Evolutionary conservation across 257 asterid species (phyloP), one percentile per base, ranked within the genome.

Genomic region (Phtheirospermum japonicum): DNA sequence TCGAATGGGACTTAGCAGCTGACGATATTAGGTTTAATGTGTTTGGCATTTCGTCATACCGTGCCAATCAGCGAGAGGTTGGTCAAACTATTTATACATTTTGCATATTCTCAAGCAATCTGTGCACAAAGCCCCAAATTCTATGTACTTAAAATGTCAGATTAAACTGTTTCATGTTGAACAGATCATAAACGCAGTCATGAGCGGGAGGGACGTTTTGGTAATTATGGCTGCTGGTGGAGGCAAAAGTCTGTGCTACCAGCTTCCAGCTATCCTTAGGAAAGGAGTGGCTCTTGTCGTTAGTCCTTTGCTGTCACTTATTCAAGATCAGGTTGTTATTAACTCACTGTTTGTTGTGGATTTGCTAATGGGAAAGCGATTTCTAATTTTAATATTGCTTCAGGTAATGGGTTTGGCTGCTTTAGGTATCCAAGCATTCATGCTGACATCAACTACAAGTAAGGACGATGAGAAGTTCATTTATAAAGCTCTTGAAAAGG

Each of bases 181-280:
- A 61, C 82, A 92, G 99, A 92, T 92, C 50, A 79, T 92, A 53
- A 92, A 92, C 72, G 82, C 95, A 51, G 71, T 83, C 71, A 83
- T 92, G 97, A 78, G 89, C 62, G 80, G 93, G 63, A 88, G 85
- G 76, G 97, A 92, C 71, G 95, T 89, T 69, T 78, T 92, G 52
- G 99, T 92, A 33, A 92, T 92, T 66, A 92, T 89, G 97, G 99
- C 99, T 49, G 99, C 99, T 70, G 97, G 99, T 65, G 99, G 99
- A 50, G 99, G 99, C 63, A 92, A 92, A 83, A 89, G 97, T 74
- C 82, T 92, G 48, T 92, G 99, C 79, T 92, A 92, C 80, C 99
- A 92, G 73, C 99, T 89, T 76, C 99, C 99, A 4, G 93, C 96
- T 6, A 73, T 92, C 79, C 89, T 92, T 60, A 81, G 75, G 66